A percentile compares a stretch with the other conserved stretches of the same genome.
These are phyloP conservation scores for Adenanthera pavonina DNA, from an alignment of 306 rosid genomes.

Conservation along the genomic window DNA sequence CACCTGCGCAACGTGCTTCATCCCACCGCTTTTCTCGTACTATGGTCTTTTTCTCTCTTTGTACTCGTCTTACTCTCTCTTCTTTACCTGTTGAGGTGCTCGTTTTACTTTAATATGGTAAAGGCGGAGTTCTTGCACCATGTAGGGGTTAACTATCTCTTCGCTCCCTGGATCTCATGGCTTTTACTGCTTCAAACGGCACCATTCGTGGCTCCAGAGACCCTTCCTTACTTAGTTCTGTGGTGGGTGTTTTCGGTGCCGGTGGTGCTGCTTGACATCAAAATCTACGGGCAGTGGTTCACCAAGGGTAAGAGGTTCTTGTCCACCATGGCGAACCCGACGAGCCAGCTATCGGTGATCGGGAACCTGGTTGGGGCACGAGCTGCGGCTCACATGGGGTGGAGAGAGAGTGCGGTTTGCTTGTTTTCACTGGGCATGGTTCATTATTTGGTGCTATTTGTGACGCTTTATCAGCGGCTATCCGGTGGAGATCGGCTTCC, in stretches of 20 bases:
- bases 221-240: slow-evolving; percentile 33
- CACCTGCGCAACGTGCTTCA: slow-evolving; percentile 39
- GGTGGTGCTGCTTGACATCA: slow-evolving; percentile 57
- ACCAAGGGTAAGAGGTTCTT: slow-evolving; percentile 61
- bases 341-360: slow-evolving; percentile 68
- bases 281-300: slow-evolving; percentile 77
- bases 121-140: slow-evolving; percentile 64
- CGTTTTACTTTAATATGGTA: slow-evolving; percentile 60
- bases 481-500: slow-evolving; percentile 57
- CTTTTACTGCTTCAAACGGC: slow-evolving; percentile 61
- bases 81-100: slow-evolving; percentile 59
- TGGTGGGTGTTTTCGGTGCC: slow-evolving; percentile 63
- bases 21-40: slow-evolving; percentile 39
- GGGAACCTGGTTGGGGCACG: slow-evolving; percentile 66
- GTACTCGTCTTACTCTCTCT: slow-evolving; percentile 48
- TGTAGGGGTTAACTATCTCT: slow-evolving; percentile 67
- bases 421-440: slow-evolving; percentile 67
- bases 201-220: slow-evolving; percentile 44
- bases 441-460: slow-evolving; percentile 64
- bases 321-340: slow-evolving; percentile 59
- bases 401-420: slow-evolving; percentile 63
- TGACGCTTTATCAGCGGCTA: slow-evolving; percentile 65
- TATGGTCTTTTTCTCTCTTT: slow-evolving; percentile 52
- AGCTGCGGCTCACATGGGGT: slow-evolving; percentile 64
- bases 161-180: slow-evolving; percentile 71